Percentiles rank a stretch among this genome's conserved stretches.
These are phyloP conservation scores for Nannochloropsis oceanica DNA, from an alignment of 108 stramenopile genomes.

Conservation along the genomic window DNA sequence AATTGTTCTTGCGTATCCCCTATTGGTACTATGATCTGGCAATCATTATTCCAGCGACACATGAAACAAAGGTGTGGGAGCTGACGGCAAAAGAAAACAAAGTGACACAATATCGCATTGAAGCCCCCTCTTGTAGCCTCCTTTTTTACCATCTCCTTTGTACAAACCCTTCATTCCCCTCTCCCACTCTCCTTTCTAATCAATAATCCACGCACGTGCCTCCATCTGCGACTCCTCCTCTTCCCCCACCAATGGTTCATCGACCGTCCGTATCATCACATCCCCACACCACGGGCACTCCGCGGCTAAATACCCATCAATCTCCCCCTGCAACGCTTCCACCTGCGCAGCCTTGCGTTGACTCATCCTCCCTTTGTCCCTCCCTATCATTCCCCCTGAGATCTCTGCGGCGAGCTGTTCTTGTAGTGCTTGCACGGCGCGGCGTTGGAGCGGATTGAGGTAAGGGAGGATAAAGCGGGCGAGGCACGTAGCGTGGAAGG, in stretches of 20 bases:
- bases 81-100: no score
- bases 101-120: no score
- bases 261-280: slow-evolving; percentile 33
- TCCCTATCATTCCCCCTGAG: neutral
- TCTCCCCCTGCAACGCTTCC: slow-evolving; percentile 18
- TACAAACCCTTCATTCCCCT: no score
- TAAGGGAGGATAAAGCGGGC: slow-evolving; percentile 16
- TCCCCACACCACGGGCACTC: slow-evolving; percentile 40
- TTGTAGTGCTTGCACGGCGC: neutral
- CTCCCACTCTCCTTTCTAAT: neutral
- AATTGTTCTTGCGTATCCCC: no score
- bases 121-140: no score
- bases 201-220: slow-evolving; percentile 11
- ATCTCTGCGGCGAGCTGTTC: slow-evolving; percentile 5
- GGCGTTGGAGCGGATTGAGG: slow-evolving; percentile 6
- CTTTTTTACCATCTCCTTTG: no score
- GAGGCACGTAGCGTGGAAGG: slow-evolving; percentile 39
- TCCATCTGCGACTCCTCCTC: slow-evolving; percentile 21
- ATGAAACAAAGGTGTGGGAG: no score
- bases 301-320: slow-evolving; percentile 38
- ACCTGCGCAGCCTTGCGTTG: slow-evolving; percentile 2
- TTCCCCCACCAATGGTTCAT: slow-evolving; percentile 27
- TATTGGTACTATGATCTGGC: no score
- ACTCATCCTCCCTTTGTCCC: slow-evolving; percentile 5
- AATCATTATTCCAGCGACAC: no score